Evolutionary conservation across 2,329 filamentous ascomycete genomes (phyloP), one percentile per base, ranked within the genome.

Genomic region (Aspergillus flavus): DNA sequence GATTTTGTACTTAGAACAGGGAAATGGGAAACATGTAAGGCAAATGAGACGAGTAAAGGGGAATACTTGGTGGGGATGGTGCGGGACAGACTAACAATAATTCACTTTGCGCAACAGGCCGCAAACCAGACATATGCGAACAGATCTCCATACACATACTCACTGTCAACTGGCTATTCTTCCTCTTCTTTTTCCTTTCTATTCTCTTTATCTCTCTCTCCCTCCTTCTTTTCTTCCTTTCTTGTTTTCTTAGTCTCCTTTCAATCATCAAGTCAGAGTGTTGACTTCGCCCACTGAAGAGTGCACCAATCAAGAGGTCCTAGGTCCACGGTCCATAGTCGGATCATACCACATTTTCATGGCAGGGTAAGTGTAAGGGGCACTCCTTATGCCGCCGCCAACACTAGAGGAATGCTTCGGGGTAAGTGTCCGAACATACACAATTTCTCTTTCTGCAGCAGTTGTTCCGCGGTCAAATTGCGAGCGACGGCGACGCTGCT

Each of bases 381-480:
- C 65, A 58, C 69, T 71, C 54, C 68, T 69, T 28, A 69, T 55
- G 30, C 66, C 64, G 53, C 64, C 67, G 57, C 59, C 66, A 57
- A 61, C 57, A 61, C 62, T 65, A 54, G 67, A 61, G 23, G 66
- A 61, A 62, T 63, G 66, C 28, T 63, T 66, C 5, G 69, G 66
- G 50, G 65, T 64, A 55, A 68, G 63, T 5, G 70, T 71, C 34
- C 66, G 68, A 58, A 73, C 71, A 59, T 72, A 75, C 7, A 74
- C 69, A 46, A 90, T 86, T 72, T 91, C 89, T 14, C 89, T 79
- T 23, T 87, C 89, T 23, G 90, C 89, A 65, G 91, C 85, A 62
- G 88, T 86, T 32, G 91, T 95, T 32, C 93, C 93, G 65, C 92
- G 90, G 71, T 96, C 93, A 70, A 87, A 96, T 71, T 92, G 89